Evolutionary conservation across 257 asterid species (phyloP), one percentile per base, ranked within the genome.

Genomic region (Solanum tacnaense): DNA sequence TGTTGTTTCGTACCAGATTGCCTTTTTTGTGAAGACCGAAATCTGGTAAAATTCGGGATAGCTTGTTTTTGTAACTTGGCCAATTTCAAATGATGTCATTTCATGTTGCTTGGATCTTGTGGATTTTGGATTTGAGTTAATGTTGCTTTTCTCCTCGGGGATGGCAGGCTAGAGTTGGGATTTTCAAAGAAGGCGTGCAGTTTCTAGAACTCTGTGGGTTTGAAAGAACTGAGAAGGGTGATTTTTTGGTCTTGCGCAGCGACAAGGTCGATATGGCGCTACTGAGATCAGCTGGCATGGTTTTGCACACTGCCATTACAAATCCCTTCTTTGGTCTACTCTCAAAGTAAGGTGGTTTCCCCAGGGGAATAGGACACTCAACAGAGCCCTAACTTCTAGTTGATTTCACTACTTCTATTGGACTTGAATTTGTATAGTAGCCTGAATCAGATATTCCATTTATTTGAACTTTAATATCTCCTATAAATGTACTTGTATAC

Each of bases 281-380:
- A 71, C 84, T 96, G 90, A 91, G 84, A 46, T 56, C 84, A 85
- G 98, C 98, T 88, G 87, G 92, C 83, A 83, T 52, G 9, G 90
- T 93, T 87, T 87, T 96, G 88, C 91, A 92, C 35, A 91, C 90
- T 92, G 98, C 97, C 84, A 78, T 91, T 87, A 91, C 92, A 21
- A 96, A 94, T 88, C 98, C 97, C 84, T 94, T 86, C 92, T 96
- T 94, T 52, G 98, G 98, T 39, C 94, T 94, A 35, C 81, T 93
- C 0, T 92, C 95, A 34, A 89, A 62, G 87, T 93, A 87, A 88
- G 70, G 85, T 79, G 85, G 39, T 27, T 46, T 79, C 67, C 83
- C 36, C 39, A 25, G 9, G 25, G 39, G 27, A 44, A 15, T 79
- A 44, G 67, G 84, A 27, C 60, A 79, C 18, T 79, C 38, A 79